phyloP scores from a whole-genome alignment of 176 grass and related monocot genomes.

The Cenchrus purpureus region DNA sequence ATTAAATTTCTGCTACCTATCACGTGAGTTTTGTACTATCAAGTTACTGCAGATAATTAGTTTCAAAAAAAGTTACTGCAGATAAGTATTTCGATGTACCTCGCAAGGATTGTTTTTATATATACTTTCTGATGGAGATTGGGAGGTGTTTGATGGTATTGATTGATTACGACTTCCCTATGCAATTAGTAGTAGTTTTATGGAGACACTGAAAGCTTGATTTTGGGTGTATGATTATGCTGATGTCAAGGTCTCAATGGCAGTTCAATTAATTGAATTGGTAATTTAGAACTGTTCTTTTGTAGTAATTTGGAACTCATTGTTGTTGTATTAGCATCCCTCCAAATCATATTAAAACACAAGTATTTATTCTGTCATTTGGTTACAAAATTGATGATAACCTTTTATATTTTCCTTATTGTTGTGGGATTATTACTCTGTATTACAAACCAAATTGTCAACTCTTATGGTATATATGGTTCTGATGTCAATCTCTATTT shows the following conservation, averaged over 20 bases:
- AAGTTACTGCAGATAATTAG: background rate
- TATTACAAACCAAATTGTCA: background rate
- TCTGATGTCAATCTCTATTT: slow-evolving; percentile 32
- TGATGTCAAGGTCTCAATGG: background rate
- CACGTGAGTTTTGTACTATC: background rate
- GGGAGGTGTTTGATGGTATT: background rate
- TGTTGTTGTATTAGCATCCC: background rate
- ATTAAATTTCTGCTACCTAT: background rate
- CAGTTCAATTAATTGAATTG: background rate
- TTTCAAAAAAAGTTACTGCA: no score
- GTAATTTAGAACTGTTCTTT: background rate
- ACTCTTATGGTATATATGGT: slow-evolving; percentile 4
- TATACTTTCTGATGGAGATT: background rate
- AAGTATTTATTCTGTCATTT: background rate
- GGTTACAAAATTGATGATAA: background rate
- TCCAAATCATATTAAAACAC: background rate
- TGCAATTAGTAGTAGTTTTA: background rate
- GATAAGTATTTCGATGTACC: background rate
- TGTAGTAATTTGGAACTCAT: background rate
- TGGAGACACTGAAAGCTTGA: background rate
- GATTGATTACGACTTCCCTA: background rate
- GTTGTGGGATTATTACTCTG: slow-evolving; percentile 5
- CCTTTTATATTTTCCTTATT: background rate
- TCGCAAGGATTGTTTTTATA: background rate
- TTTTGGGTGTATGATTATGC: slow-evolving; percentile 2